Evolutionary conservation across 1,284 basidiomycete species (phyloP).

Genomic region (Ganoderma leucocontextum): DNA sequence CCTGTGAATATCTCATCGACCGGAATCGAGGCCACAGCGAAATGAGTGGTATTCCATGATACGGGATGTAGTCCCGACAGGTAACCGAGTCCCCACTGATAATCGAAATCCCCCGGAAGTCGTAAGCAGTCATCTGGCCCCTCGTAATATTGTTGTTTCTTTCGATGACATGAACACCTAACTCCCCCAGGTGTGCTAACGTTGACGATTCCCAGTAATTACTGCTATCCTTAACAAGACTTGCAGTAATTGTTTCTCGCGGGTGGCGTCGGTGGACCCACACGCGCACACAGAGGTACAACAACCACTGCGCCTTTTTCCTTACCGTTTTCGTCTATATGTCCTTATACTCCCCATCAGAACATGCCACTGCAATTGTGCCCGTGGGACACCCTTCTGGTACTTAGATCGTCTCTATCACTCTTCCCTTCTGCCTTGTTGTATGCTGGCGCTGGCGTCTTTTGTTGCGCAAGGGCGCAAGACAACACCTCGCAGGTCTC

Average conservation of each 20-base stretch:
- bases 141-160: background rate
- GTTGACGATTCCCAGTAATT: background rate
- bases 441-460: background rate
- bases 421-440: slow-evolving; percentile 17
- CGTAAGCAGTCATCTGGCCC: background rate
- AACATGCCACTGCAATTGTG: slow-evolving; percentile 13
- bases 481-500: slow-evolving; percentile 9
- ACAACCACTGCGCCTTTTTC: slow-evolving; percentile 8
- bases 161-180: background rate
- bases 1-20: background rate
- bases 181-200: background rate
- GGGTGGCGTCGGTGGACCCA: slow-evolving; percentile 13
- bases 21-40: background rate
- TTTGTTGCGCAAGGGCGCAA: slow-evolving; percentile 4
- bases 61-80: background rate
- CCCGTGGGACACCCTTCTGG: background rate
- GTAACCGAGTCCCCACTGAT: too few species aligned
- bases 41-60: background rate
- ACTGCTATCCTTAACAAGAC: background rate
- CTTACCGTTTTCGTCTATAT: slow-evolving; percentile 4
- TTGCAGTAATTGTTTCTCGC: background rate
- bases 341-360: slow-evolving; percentile 20
- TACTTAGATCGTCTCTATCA: background rate
- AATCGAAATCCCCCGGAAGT: background rate
- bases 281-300: slow-evolving; percentile 15